Evolutionary conservation across 129 eudicot genomes (phyloP), one percentile per base, ranked within the genome.

Genomic region (Artemisia tridentata): DNA sequence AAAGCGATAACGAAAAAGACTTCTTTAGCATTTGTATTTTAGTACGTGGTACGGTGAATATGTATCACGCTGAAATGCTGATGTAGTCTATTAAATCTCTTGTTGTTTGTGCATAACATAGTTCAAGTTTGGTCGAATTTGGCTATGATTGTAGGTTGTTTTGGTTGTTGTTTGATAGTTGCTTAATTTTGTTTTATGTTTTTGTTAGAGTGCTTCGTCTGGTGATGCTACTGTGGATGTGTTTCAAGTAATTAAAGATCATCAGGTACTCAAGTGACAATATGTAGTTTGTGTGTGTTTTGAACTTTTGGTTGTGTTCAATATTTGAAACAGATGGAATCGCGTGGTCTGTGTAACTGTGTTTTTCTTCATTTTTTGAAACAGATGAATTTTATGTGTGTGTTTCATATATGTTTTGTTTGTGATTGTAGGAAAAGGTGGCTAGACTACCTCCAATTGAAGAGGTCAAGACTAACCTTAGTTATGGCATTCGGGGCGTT

Each of bases 391-490:
- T 11, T n/a, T 27, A 7, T 69, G 27, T 60, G 55, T 16, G 7
- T n/a, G n/a, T n/a, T n/a, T n/a, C n/a, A n/a, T n/a, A n/a, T 20
- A 10, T 43, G 38, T 75, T 41, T 58, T 38, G 8, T 55, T 73
- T 77, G 38, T 31, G 13, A 11, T 17, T 77, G 60, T 75, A 92
- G 98, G 96, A 89, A 78, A 93, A 85, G 69, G 96, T 96, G 25
- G 92, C 96, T 63, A 83, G 92, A 85, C 79, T 93, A 68, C 90
- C 98, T 72, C 90, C 98, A 10, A 71, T 87, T 23, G 95, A 93
- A 77, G 96, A 93, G 73, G 76, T 93, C 45, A 88, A 74, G 58
- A 93, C 96, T 14, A 16, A 85, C 43, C 87, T 89, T 70, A 64
- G 74, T 74, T 67, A 89, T 74, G 77, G 84, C 82, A n/a, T 63